Conservation (phyloP, 345 rosid species). For the Firmiana major region DNA sequence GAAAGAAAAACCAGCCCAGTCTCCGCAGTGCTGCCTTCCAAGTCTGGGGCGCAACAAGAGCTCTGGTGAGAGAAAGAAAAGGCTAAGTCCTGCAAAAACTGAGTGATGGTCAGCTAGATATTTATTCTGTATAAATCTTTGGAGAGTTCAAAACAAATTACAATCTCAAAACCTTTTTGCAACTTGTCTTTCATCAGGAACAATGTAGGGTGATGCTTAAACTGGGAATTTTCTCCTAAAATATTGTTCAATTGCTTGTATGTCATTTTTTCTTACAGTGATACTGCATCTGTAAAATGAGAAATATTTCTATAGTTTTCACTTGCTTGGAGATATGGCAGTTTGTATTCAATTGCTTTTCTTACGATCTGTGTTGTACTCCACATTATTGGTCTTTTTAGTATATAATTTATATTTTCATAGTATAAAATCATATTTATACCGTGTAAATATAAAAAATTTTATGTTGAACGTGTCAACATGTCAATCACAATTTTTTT, state of each 20-base stretch:
- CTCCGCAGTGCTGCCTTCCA: conserved; percentile 47
- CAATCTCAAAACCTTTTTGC: conserved; percentile 6
- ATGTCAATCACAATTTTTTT: too few relatives aligned
- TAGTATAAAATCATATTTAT: too few relatives aligned
- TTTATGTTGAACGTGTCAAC: too few relatives aligned
- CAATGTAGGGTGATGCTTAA: neutral
- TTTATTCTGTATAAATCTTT: neutral
- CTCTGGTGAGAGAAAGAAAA: conserved; percentile 42
- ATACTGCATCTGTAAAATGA: neutral
- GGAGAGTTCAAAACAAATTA: conserved; percentile 7
- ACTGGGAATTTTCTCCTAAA: conserved; percentile 8
- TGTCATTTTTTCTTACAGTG: neutral
- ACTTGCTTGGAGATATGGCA: neutral
- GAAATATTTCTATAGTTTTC: neutral
- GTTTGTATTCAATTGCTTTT: neutral
- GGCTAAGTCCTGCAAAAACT: conserved; percentile 20
- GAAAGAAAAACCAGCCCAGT: conserved; percentile 30
- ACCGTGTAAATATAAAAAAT: neutral
- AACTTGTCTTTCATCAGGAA: neutral
- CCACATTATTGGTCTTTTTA: too few relatives aligned
- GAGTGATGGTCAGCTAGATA: neutral
- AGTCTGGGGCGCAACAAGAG: conserved; percentile 40
- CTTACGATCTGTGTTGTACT: neutral
- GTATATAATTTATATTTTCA: too few relatives aligned
- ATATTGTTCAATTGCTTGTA: neutral